Percentiles rank a stretch among this genome's conserved stretches.
Evolutionary conservation across 108 stramenopile species (phyloP).

Genomic region (Cyclotella kingstonii): DNA sequence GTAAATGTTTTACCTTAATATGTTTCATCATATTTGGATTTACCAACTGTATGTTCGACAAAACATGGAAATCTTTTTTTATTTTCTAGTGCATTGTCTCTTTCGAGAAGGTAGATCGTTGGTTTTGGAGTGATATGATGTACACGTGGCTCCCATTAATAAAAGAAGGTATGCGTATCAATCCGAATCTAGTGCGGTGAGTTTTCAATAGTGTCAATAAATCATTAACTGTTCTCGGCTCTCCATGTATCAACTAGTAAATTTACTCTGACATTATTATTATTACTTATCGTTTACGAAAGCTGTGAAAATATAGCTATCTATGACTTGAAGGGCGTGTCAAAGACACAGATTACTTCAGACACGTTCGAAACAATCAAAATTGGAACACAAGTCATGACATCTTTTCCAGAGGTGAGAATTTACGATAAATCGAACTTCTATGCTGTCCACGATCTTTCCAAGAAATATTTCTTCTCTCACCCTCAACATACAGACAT

Average conservation of each 20-base stretch:
- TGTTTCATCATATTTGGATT: background rate
- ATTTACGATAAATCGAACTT: background rate
- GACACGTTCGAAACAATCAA: slow-evolving; percentile 45
- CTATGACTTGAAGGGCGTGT: slow-evolving; percentile 41
- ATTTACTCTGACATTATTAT: background rate
- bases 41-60: background rate
- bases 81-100: slow-evolving; percentile 21
- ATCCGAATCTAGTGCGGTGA: slow-evolving; percentile 36
- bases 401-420: slow-evolving; percentile 33
- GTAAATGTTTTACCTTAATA: background rate
- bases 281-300: background rate
- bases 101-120: slow-evolving; percentile 29
- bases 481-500: background rate
- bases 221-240: background rate
- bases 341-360: slow-evolving; percentile 20
- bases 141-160: slow-evolving; percentile 10
- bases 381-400: slow-evolving; percentile 29
- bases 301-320: slow-evolving; percentile 30
- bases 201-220: background rate
- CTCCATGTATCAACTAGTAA: background rate
- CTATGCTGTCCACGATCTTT: background rate
- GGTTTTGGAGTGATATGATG: slow-evolving; percentile 34
- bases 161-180: slow-evolving; percentile 17
- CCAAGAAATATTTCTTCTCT: background rate
- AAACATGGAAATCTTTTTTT: background rate